Evolutionary conservation across 345 rosid species (phyloP).

Genomic region (Boechera stricta): DNA sequence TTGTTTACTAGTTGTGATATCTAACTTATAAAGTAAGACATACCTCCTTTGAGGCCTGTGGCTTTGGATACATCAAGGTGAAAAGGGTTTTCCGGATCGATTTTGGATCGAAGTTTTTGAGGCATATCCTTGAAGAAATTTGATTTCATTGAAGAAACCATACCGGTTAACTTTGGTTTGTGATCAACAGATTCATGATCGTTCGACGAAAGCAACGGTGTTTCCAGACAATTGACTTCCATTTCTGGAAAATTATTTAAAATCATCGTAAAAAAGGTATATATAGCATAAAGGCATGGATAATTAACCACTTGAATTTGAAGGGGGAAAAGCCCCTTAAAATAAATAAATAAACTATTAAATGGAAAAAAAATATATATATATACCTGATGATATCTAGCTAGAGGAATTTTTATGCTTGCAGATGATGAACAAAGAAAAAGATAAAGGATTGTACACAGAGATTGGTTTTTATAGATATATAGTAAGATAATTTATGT

Average conservation of each 20-base stretch:
- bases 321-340: too few species aligned
- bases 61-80: slow-evolving; percentile 57
- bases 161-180: slow-evolving; percentile 17
- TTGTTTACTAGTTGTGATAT: slow-evolving; percentile 4
- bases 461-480: slow-evolving; percentile 31
- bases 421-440: slow-evolving; percentile 34
- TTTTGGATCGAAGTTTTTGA: slow-evolving; percentile 57
- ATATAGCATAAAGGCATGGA: background rate
- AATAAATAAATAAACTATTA: background rate
- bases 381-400: slow-evolving; percentile 20
- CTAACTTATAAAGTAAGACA: slow-evolving; percentile 1
- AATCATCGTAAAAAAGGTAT: background rate
- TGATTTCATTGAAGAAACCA: slow-evolving; percentile 40
- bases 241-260: slow-evolving; percentile 19
- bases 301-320: background rate
- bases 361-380: background rate
- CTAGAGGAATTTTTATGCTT: background rate
- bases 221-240: slow-evolving; percentile 41
- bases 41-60: slow-evolving; percentile 60
- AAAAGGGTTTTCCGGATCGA: slow-evolving; percentile 65
- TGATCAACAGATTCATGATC: slow-evolving; percentile 10
- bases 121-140: slow-evolving; percentile 71
- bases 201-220: slow-evolving; percentile 43
- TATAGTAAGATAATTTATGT: background rate
- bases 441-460: slow-evolving; percentile 14